Evolutionary conservation across 2,329 filamentous ascomycete species (phyloP).

Genomic region (Beauveria sp.): DNA sequence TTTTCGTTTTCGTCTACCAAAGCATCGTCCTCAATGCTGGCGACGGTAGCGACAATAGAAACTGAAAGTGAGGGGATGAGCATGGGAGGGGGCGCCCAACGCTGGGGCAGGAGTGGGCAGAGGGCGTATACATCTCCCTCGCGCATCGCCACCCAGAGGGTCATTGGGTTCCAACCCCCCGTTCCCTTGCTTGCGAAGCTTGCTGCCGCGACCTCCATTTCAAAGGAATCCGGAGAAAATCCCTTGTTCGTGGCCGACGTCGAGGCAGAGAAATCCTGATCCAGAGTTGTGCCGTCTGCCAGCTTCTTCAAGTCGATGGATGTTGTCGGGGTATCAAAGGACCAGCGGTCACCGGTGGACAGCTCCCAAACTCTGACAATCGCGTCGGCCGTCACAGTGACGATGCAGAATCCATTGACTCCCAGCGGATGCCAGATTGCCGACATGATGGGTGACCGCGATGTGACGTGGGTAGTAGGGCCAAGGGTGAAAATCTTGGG

Average conservation of each 20-base stretch:
- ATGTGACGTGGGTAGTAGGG: constrained; percentile 83
- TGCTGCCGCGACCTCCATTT: constrained; percentile 90
- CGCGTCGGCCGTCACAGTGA: constrained; percentile 83
- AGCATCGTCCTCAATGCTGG: constrained; percentile 52
- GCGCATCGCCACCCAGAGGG: constrained; percentile 92
- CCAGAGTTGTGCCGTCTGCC: constrained; percentile 70
- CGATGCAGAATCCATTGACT: constrained; percentile 69
- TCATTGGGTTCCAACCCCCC: constrained; percentile 93
- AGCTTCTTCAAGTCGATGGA: constrained; percentile 86
- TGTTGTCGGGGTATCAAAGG: constrained; percentile 75
- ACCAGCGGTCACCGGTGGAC: constrained; percentile 74
- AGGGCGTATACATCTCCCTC: constrained; percentile 90
- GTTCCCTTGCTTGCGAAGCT: constrained; percentile 61
- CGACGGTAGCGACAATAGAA: constrained; percentile 69
- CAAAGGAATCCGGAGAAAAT: constrained; percentile 82
- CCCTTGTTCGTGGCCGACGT: constrained; percentile 65
- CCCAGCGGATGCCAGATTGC: constrained; percentile 91
- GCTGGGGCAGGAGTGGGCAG: constrained; percentile 79
- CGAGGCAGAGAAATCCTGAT: constrained; percentile 77
- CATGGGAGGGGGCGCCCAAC: constrained; percentile 72
- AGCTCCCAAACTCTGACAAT: constrained; percentile 88
- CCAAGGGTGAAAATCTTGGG: constrained; percentile 87
- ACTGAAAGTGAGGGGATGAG: constrained; percentile 77
- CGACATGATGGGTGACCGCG: constrained; percentile 71
- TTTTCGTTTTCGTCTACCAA: constrained; percentile 44